A percentile compares a stretch with the other conserved stretches of the same genome.
Evolutionary conservation across 2,329 filamentous ascomycete genomes (phyloP).

Genomic region (Hypomyces perniciosus): DNA sequence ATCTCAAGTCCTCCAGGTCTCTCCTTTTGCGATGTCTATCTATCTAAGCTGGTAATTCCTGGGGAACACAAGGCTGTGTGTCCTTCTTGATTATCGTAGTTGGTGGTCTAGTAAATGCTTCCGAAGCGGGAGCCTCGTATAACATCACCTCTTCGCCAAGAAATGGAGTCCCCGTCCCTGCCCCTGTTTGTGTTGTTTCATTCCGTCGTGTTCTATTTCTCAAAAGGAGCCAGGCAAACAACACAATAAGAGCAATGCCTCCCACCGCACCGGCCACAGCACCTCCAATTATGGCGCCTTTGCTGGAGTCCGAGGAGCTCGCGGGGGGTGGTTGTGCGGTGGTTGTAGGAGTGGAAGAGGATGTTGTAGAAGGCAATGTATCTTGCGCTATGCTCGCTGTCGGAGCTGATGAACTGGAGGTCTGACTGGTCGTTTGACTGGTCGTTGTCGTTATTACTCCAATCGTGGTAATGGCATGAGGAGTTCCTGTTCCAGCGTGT

Average conservation of each 20-base stretch:
- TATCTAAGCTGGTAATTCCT: no score
- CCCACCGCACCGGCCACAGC: background rate
- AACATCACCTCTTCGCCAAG: no score
- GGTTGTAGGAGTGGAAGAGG: background rate
- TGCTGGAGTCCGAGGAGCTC: background rate
- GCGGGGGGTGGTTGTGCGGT: background rate
- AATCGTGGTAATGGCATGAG: background rate
- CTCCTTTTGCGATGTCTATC: no score
- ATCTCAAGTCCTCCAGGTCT: no score
- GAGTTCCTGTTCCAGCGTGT: background rate
- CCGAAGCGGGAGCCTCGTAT: no score
- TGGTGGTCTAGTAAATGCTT: no score
- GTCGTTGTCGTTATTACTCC: background rate
- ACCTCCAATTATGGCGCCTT: background rate
- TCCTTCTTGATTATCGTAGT: no score
- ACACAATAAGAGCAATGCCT: background rate
- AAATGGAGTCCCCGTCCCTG: no score
- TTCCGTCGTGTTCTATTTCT: background rate
- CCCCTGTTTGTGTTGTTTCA: no score
- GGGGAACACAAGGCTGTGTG: no score
- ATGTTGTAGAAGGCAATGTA: background rate
- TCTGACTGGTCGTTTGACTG: background rate
- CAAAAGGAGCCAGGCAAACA: background rate
- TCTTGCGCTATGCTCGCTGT: background rate
- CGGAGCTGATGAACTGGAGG: background rate